Evolutionary conservation across 495 filamentous ascomycete species (phyloP).

Genomic region (Penicillium cataractarum): DNA sequence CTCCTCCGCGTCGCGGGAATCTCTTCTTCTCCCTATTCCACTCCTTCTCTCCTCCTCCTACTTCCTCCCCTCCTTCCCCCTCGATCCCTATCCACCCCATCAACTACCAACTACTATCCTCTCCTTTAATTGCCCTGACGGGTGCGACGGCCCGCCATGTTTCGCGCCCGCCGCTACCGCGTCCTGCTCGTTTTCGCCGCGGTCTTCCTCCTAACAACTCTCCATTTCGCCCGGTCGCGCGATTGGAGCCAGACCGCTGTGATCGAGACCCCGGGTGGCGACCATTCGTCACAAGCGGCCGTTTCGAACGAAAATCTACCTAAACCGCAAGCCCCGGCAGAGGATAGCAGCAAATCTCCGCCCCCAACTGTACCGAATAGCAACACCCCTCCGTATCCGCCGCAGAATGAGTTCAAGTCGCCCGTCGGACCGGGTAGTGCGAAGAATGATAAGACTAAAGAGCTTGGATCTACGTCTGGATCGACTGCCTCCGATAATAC

Average conservation of each 20-base stretch:
- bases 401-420: background rate
- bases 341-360: conserved; percentile 15
- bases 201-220: conserved; percentile 63
- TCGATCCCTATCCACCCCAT: background rate
- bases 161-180: conserved; percentile 77
- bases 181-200: conserved; percentile 72
- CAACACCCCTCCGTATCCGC: conserved; percentile 11
- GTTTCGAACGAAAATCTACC: conserved; percentile 2
- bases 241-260: conserved; percentile 28
- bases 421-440: background rate
- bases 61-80: background rate
- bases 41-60: background rate
- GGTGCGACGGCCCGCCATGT: conserved; percentile 54
- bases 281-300: conserved; percentile 8
- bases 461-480: background rate
- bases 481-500: conserved; percentile 12
- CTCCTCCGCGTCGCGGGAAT: conserved; percentile 1
- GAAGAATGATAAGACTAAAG: conserved; percentile 1
- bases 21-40: background rate
- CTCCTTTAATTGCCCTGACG: conserved; percentile 2
- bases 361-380: conserved; percentile 18
- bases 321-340: conserved; percentile 8
- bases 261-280: conserved; percentile 16
- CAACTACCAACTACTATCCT: background rate
- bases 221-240: conserved; percentile 59